Conservation (phyloP, 2,329 filamentous ascomycete species). For the Zelopaecilomyces penicillatus region DNA sequence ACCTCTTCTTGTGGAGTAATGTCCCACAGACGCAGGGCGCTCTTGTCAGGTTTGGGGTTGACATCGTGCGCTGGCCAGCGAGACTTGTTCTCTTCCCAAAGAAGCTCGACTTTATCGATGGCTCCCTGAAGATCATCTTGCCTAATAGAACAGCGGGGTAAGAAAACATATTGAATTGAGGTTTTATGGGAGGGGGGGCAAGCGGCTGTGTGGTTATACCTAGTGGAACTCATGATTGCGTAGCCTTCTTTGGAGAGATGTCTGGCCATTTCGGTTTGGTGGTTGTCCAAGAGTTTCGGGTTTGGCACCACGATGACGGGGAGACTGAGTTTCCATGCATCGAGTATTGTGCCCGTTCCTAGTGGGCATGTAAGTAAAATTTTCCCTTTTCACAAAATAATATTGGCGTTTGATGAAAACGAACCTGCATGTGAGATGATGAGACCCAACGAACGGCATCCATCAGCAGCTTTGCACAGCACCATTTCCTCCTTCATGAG, state of each 20-base stretch:
- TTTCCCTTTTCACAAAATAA: too few species aligned
- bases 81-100: constrained; percentile 26
- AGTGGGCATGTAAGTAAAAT: background rate
- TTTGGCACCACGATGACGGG: constrained; percentile 90
- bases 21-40: constrained; percentile 25
- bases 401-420: background rate
- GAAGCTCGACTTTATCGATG: constrained; percentile 28
- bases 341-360: constrained; percentile 88
- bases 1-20: constrained; percentile 23
- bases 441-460: constrained; percentile 52
- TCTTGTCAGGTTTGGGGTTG: constrained; percentile 5
- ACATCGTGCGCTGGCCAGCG: constrained; percentile 26
- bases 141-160: constrained; percentile 12
- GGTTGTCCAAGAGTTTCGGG: constrained; percentile 71
- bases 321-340: constrained; percentile 64
- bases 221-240: constrained; percentile 60
- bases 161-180: background rate
- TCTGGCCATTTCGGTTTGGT: constrained; percentile 79
- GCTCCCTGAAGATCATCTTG: constrained; percentile 25
- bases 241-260: constrained; percentile 69
- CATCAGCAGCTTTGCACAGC: constrained; percentile 38
- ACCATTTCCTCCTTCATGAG: constrained; percentile 42
- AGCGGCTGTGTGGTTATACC: constrained; percentile 41
- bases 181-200: background rate
- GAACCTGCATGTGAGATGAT: constrained; percentile 84